Base-by-base conservation (phyloP, 257 asterid species). In the Eucommia ulmoides region DNA sequence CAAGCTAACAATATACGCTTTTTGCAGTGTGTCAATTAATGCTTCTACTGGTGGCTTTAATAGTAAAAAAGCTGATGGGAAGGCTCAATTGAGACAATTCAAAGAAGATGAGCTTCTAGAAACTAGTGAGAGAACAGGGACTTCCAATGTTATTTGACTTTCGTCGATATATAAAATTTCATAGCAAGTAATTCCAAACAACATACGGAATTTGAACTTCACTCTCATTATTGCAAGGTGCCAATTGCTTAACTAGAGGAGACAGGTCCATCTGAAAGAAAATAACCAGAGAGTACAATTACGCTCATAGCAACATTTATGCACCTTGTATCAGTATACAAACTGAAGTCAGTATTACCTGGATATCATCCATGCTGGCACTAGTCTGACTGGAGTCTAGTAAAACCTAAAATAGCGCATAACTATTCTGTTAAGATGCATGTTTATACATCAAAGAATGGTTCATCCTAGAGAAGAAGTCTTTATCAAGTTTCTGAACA, bases 171-270 rank as follows among this genome's bases (percentile, higher is more conserved):
- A n/a, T n/a, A n/a, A n/a, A n/a, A n/a, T n/a, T n/a, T n/a, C n/a
- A n/a, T n/a, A n/a, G n/a, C n/a, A n/a, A 50, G 33, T 50, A 7
- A 20, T 48, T 1, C 55, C 21, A 9, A 35, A 61, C 26, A 55
- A 77, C 95, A 25, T 83, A 86, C 99, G 99, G 96, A 58, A 86
- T 91, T 67, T 62, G 82, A 65, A 61, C 54, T 53, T 56, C 83
- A 61, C 56, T 61, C 20, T 44, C 71, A 60, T 62, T 65, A 19
- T 60, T 42, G 57, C 52, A 65, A 3, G 92, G 96, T 24, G 79
- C 74, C 75, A 91, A 61, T 66, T 79, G 89, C 75, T 73, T 83
- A 61, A 91, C 89, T 58, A 91, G 62, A 58, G 99, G 94, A 58
- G 95, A 91, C 23, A 91, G 93, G 66, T 91, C 95, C 61, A 22